A percentile compares a stretch with the other conserved stretches of the same genome.
phyloP scores from a whole-genome alignment of 2,329 filamentous ascomycete genomes.

The Alternaria brassicae region DNA sequence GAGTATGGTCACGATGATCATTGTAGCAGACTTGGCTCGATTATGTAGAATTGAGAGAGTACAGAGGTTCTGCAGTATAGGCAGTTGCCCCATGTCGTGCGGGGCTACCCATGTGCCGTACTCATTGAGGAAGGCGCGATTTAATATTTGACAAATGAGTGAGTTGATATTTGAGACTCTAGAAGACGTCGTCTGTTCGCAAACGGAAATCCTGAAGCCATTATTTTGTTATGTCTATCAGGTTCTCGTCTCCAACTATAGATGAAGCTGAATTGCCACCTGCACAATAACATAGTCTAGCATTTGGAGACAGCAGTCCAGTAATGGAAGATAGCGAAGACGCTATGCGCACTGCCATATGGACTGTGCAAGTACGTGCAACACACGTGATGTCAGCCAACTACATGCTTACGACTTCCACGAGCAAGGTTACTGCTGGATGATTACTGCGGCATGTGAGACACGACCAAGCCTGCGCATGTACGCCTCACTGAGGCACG shows the following conservation, averaged over 20 bases:
- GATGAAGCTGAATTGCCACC: not conserved
- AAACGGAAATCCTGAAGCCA: not conserved
- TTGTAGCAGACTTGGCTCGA: not conserved
- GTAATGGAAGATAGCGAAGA: not conserved
- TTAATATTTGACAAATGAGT: not conserved
- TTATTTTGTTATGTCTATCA: not conserved
- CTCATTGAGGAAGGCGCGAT: not conserved
- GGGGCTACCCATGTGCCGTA: not conserved
- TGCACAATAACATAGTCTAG: not conserved
- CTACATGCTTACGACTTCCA: not conserved
- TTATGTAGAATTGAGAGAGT: not conserved
- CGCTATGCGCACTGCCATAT: not conserved
- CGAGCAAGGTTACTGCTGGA: constrained; percentile 1
- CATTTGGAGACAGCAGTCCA: not conserved
- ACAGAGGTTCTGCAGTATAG: not conserved
- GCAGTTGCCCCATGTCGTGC: not conserved
- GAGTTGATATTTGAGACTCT: not conserved
- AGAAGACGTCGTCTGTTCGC: not conserved
- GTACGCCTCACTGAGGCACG: constrained; percentile 6
- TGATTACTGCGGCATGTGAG: constrained; percentile 2
- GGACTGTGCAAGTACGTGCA: not conserved
- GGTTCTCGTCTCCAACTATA: not conserved
- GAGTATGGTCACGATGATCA: constrained; percentile 8
- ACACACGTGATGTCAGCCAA: constrained; percentile 1
- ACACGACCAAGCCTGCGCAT: constrained; percentile 12